phyloP scores from a whole-genome alignment of 2,329 filamentous ascomycete genomes.

The Ascocoryne sarcoides region DNA sequence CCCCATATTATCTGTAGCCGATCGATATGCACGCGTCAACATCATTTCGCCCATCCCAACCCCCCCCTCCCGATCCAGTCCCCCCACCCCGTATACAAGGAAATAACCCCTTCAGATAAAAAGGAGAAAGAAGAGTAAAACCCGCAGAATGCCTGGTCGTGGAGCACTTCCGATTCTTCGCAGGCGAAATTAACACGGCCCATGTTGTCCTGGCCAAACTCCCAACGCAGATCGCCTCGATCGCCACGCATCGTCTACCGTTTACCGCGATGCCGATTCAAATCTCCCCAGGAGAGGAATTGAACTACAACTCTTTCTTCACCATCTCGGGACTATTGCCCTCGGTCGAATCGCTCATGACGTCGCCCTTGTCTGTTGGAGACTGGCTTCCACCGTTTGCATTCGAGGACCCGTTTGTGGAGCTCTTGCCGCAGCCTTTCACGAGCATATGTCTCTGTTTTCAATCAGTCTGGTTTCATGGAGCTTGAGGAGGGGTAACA shows the following conservation, averaged over 20 bases:
- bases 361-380: slow-evolving; percentile 23
- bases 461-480: slow-evolving; percentile 23
- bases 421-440: slow-evolving; percentile 54
- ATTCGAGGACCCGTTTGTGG: slow-evolving; percentile 13
- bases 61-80: not conserved
- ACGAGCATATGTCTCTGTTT: slow-evolving; percentile 56
- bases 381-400: slow-evolving; percentile 21
- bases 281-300: not conserved
- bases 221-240: too few relatives aligned
- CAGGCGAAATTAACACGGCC: too few relatives aligned
- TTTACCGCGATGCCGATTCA: not conserved
- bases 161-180: too few relatives aligned
- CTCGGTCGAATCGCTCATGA: slow-evolving; percentile 26
- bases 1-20: not conserved
- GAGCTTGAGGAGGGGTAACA: slow-evolving; percentile 28
- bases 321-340: slow-evolving; percentile 20
- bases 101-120: not conserved
- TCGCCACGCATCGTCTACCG: not conserved
- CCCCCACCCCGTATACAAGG: not conserved
- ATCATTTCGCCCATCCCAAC: not conserved
- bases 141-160: too few relatives aligned
- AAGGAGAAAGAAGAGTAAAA: not conserved
- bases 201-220: too few relatives aligned
- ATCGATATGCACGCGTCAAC: not conserved
- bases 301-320: slow-evolving; percentile 20